Percentiles rank a stretch among this genome's conserved stretches.
Conservation (phyloP, 192 early-diverging fungal species). For the Dissophora ornata region DNA sequence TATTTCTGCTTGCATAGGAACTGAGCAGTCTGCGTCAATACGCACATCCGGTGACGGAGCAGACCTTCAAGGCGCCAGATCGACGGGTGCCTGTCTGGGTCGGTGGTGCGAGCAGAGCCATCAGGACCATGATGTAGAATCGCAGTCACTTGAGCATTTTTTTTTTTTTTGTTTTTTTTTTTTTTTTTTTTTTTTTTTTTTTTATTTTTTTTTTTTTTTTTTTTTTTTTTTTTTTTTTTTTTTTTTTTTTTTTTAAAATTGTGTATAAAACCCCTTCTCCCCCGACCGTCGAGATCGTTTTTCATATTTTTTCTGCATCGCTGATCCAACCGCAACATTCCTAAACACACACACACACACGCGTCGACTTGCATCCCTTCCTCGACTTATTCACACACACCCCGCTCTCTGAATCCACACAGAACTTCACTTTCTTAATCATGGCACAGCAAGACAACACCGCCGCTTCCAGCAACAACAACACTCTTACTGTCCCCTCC, state of each 20-base stretch:
- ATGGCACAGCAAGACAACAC: constrained; percentile 43
- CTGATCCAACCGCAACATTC: no score
- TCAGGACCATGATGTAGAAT: constrained; percentile 70
- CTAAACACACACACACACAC: no score
- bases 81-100: constrained; percentile 67
- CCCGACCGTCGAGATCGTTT: no score
- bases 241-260: no score
- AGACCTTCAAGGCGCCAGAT: constrained; percentile 62
- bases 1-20: constrained; percentile 57
- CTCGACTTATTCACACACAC: background rate
- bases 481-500: constrained; percentile 44
- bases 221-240: no score
- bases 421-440: constrained; percentile 1
- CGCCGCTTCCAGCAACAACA: constrained; percentile 13
- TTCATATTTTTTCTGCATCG: no score
- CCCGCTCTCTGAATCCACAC: background rate
- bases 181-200: no score
- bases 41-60: constrained; percentile 56
- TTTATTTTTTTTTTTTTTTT: no score
- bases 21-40: constrained; percentile 58
- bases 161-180: constrained; percentile 1
- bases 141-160: constrained; percentile 8
- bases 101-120: constrained; percentile 61
- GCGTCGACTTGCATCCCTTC: background rate
- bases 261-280: no score